A percentile compares a stretch with the other conserved stretches of the same genome.
phyloP scores from a whole-genome alignment of 139 green algal species.

The Micractinium conductrix region DNA sequence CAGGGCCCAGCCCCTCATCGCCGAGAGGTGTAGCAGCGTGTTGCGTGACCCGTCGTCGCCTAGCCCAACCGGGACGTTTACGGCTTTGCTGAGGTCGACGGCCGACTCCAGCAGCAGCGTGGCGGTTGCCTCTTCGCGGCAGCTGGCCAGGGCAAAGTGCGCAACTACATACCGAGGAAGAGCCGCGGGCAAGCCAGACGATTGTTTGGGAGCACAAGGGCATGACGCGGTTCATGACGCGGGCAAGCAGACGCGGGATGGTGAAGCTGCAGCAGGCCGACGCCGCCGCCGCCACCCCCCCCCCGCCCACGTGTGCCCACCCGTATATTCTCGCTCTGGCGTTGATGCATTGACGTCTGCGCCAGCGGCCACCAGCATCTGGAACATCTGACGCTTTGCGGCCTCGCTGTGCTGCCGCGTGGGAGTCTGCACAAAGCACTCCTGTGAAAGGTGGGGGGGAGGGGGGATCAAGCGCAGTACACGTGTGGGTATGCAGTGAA shows the following conservation, averaged over 20 bases:
- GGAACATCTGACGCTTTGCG: constrained; percentile 8
- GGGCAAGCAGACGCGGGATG: neutral
- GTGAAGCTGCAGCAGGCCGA: neutral
- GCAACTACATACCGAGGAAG: constrained; percentile 7
- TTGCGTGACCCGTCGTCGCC: neutral
- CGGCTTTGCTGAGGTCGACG: neutral
- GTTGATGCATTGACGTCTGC: neutral
- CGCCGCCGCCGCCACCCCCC: too few species aligned
- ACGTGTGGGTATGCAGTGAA: too few species aligned
- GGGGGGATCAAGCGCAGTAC: too few species aligned
- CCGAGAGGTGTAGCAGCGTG: constrained; percentile 38
- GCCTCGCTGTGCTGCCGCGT: neutral
- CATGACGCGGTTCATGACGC: neutral
- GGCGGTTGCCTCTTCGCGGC: constrained; percentile 24
- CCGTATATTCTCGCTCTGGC: neutral
- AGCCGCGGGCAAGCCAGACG: too few species aligned
- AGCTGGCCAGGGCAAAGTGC: constrained; percentile 18
- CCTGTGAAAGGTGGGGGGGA: too few species aligned
- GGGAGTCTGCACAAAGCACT: constrained; percentile 19
- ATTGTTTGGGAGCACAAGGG: neutral
- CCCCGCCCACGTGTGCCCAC: neutral
- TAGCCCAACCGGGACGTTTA: constrained; percentile 12
- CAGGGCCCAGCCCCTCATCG: constrained; percentile 3
- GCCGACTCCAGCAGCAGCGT: constrained; percentile 16
- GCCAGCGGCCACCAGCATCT: neutral